phyloP scores from a whole-genome alignment of 805 yeast species.

The Monosporozyma siamensis region DNA sequence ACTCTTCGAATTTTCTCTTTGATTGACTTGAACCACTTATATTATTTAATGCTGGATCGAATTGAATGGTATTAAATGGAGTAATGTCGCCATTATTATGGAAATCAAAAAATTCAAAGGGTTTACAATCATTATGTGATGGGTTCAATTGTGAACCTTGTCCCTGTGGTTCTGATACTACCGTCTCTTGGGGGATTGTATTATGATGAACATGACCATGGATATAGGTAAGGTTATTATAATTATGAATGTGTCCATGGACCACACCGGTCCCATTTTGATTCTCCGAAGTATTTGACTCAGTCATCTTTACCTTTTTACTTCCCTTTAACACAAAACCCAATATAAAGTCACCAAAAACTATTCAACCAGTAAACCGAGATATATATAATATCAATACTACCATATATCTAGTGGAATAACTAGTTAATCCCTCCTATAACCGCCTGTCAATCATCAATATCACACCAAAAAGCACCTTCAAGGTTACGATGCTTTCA shows the following conservation, averaged over 20 bases:
- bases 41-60: no score
- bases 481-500: not conserved
- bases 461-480: not conserved
- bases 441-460: no score
- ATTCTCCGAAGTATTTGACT: not conserved
- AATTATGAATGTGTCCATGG: constrained; percentile 60
- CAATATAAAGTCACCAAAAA: no score
- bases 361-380: no score
- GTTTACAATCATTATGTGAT: constrained; percentile 28
- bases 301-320: not conserved
- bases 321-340: no score
- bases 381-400: no score
- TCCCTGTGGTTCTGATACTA: no score
- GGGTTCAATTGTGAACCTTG: no score
- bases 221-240: constrained; percentile 50
- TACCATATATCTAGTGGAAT: no score
- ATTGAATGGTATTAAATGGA: not conserved
- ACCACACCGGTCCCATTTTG: constrained; percentile 27
- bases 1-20: not conserved
- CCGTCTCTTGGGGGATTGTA: no score
- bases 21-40: no score
- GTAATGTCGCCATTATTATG: constrained; percentile 15
- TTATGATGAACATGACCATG: constrained; percentile 61
- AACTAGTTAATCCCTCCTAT: no score
- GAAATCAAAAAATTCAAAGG: constrained; percentile 35